Evolutionary conservation across 805 yeast species (phyloP).

Genomic region (Yamadazyma philogaea): DNA sequence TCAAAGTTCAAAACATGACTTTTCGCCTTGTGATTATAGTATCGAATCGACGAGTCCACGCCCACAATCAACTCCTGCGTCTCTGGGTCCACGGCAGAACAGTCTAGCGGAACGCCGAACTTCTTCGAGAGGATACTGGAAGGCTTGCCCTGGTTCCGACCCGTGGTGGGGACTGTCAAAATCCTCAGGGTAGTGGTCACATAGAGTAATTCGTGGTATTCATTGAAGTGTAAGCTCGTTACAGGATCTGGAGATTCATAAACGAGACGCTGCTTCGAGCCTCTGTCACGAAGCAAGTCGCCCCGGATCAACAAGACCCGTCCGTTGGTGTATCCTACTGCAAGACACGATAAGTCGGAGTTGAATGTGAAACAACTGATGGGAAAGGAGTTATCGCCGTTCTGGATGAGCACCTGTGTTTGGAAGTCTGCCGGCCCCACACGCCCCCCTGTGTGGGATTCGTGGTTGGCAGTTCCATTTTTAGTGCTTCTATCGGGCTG

Average conservation of each 20-base stretch:
- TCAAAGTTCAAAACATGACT: slow-evolving; percentile 55
- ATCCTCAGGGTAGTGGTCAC: slow-evolving; percentile 74
- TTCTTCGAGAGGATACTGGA: slow-evolving; percentile 43
- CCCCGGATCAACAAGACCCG: slow-evolving; percentile 79
- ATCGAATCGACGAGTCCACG: slow-evolving; percentile 57
- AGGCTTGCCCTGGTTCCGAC: slow-evolving; percentile 71
- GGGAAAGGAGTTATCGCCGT: slow-evolving; percentile 77
- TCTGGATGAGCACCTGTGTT: slow-evolving; percentile 59
- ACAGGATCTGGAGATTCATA: slow-evolving; percentile 77
- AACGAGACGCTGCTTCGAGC: slow-evolving; percentile 79
- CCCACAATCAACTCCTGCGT: slow-evolving; percentile 61
- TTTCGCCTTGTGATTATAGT: slow-evolving; percentile 55
- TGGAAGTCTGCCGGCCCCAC: slow-evolving; percentile 35
- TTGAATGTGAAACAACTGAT: slow-evolving; percentile 61
- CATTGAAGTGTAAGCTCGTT: slow-evolving; percentile 66
- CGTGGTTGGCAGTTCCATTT: background rate
- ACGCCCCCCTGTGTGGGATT: too few relatives aligned
- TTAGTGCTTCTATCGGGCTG: slow-evolving; percentile 23
- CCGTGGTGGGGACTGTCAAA: slow-evolving; percentile 70
- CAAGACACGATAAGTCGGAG: slow-evolving; percentile 57
- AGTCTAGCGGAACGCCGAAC: slow-evolving; percentile 49
- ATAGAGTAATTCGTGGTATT: slow-evolving; percentile 51
- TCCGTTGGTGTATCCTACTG: slow-evolving; percentile 83
- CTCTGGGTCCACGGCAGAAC: slow-evolving; percentile 41
- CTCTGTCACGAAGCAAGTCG: slow-evolving; percentile 82